Percentiles rank a stretch among this genome's conserved stretches.
Conservation (phyloP, 1,284 basidiomycete species). For the Phenoliferia sp. region DNA sequence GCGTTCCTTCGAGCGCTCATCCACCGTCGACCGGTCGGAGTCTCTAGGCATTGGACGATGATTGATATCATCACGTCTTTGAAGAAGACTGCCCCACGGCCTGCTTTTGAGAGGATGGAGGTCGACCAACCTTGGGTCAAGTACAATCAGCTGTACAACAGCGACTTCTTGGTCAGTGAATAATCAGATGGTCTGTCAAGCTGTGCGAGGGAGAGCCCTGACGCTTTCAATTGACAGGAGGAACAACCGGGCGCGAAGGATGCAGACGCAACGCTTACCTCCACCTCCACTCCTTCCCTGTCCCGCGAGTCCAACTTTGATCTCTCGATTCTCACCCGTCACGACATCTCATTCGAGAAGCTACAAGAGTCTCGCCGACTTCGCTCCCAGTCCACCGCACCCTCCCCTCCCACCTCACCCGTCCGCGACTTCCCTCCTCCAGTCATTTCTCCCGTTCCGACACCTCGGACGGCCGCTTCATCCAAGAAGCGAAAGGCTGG, state of each 20-base stretch:
- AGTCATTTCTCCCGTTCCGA: neutral
- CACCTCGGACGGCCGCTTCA: neutral
- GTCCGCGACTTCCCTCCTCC: neutral
- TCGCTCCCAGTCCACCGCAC: neutral
- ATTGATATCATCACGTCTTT: neutral
- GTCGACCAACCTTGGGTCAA: neutral
- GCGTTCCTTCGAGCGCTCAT: conserved; percentile 16
- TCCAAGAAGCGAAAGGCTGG: neutral
- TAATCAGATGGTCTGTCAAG: neutral
- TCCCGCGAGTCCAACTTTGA: neutral
- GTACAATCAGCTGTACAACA: neutral
- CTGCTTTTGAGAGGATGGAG: neutral
- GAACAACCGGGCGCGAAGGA: neutral
- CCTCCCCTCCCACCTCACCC: neutral
- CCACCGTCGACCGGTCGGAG: conserved; percentile 12
- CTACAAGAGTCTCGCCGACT: neutral
- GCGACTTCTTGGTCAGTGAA: neutral
- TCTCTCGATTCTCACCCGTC: neutral
- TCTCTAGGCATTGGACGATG: conserved; percentile 14
- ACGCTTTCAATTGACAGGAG: neutral
- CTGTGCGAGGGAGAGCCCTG: neutral
- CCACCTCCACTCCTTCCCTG: neutral
- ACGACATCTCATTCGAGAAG: neutral
- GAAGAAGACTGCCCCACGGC: neutral
- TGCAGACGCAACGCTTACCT: neutral